Percentiles rank a stretch among this genome's conserved stretches.
Conservation (phyloP, 768 basidiomycete genomes). For the Calocera cornea region DNA sequence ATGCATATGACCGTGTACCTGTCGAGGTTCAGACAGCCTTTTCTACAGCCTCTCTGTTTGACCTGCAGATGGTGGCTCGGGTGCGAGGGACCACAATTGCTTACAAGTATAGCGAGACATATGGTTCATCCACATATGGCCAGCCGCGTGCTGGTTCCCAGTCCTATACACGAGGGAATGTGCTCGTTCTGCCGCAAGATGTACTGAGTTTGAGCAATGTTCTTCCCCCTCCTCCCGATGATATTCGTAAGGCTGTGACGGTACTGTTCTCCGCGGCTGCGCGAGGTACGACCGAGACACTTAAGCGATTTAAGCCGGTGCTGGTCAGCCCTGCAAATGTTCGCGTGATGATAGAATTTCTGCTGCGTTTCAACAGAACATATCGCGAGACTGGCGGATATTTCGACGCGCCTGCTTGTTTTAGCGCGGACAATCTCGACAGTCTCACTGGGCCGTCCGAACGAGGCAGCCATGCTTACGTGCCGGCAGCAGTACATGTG, state of each 20-base stretch:
- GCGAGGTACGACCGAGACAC: not conserved
- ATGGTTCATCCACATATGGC: not conserved
- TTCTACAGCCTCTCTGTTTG: not conserved
- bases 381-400: not conserved
- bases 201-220: not conserved
- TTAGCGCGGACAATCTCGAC: not conserved
- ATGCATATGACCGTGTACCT: not conserved
- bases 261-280: not conserved
- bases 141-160: not conserved
- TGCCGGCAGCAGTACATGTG: not conserved
- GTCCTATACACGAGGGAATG: conserved; percentile 1
- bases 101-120: not conserved
- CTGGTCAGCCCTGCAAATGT: not conserved
- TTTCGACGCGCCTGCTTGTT: not conserved
- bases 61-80: not conserved
- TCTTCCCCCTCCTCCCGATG: conserved; percentile 3
- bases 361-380: not conserved
- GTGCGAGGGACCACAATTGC: not conserved
- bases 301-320: not conserved
- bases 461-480: not conserved
- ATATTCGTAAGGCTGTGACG: not conserved
- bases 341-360: not conserved
- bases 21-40: not conserved
- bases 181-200: conserved; percentile 5
- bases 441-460: not conserved